A percentile compares a stretch with the other conserved stretches of the same genome.
phyloP scores from a whole-genome alignment of 352 stramenopile species.

The Stramenopiles sp. region DNA sequence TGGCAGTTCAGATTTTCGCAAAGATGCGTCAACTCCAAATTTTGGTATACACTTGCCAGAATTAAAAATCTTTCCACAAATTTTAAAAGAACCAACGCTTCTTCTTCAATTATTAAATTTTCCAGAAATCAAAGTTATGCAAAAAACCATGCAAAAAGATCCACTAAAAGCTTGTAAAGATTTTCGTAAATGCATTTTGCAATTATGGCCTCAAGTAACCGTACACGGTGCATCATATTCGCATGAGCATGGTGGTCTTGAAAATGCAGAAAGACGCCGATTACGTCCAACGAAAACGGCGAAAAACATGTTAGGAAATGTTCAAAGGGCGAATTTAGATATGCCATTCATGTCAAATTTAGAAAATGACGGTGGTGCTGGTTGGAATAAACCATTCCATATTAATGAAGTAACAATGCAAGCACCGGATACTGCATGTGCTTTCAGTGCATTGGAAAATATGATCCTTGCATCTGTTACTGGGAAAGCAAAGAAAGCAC shows the following conservation, averaged over 20 bases:
- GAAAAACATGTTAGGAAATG: not conserved
- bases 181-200: not conserved
- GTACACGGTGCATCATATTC: not conserved
- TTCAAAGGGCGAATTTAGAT: not conserved
- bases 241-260: not conserved
- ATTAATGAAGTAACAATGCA: not conserved
- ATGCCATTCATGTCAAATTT: not conserved
- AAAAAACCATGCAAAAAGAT: not conserved
- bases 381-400: not conserved
- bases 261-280: not conserved
- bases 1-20: not conserved
- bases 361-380: not conserved
- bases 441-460: not conserved
- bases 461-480: not conserved
- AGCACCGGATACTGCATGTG: not conserved
- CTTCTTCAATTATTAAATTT: not conserved
- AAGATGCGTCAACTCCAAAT: not conserved
- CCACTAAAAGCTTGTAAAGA: not conserved
- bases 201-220: not conserved
- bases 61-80: not conserved
- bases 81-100: not conserved
- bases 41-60: not conserved
- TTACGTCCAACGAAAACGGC: not conserved
- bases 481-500: not conserved
- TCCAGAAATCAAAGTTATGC: not conserved